These are phyloP conservation scores for Salvia hispanica DNA, from an alignment of 257 asterid genomes.

Conservation along the genomic window DNA sequence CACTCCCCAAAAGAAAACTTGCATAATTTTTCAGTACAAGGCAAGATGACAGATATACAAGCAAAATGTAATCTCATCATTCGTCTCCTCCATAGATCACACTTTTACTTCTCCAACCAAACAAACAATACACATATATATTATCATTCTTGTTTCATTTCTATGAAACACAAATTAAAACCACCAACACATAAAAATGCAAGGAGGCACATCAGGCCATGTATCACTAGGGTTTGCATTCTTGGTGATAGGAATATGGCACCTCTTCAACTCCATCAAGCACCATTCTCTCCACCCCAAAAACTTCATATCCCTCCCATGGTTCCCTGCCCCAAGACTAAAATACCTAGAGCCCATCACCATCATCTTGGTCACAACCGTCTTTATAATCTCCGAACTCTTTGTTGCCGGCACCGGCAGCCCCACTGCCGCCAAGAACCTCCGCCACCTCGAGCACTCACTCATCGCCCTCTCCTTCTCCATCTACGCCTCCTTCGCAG, in stretches of 20 bases:
- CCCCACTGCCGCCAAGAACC: conserved; percentile 45
- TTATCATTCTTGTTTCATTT: not conserved
- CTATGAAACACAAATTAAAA: not conserved
- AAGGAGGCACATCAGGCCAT: conserved; percentile 72
- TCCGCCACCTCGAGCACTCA: conserved; percentile 78
- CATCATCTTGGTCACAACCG: conserved; percentile 44
- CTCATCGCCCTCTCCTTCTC: conserved; percentile 67
- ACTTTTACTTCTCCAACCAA: not conserved
- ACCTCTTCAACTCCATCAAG: conserved; percentile 62
- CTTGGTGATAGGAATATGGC: conserved; percentile 74
- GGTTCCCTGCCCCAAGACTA: conserved; percentile 62
- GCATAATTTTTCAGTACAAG: conserved; percentile 37
- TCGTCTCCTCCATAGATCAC: conserved; percentile 5
- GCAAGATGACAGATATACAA: conserved; percentile 37
- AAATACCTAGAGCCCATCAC: conserved; percentile 56
- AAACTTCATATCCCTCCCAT: conserved; percentile 53
- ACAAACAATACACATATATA: not conserved
- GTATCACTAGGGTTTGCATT: conserved; percentile 69
- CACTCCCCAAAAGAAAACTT: not conserved
- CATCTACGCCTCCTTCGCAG: conserved; percentile 55
- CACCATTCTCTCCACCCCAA: conserved; percentile 58
- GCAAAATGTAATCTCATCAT: conserved; percentile 26
- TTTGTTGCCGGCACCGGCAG: conserved; percentile 41
- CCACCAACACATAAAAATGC: conserved; percentile 22
- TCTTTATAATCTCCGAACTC: conserved; percentile 58